Evolutionary conservation across 257 asterid species (phyloP).

Genomic region (Solanum arcanum): DNA sequence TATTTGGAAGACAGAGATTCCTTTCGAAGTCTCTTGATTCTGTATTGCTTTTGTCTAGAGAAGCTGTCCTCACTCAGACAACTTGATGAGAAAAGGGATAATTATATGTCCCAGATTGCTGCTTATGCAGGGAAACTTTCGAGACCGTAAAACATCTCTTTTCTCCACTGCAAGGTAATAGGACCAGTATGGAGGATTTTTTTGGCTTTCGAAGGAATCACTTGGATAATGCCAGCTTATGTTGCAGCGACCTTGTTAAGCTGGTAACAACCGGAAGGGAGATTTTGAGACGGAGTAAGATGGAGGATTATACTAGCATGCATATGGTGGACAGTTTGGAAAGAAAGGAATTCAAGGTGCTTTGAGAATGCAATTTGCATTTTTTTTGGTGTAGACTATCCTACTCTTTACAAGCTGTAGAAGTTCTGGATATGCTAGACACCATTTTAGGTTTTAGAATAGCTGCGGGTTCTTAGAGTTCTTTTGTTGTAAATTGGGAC

Average conservation of each 20-base stretch:
- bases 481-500: not conserved
- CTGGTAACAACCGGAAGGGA: not conserved
- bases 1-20: not conserved
- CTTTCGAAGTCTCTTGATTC: not conserved
- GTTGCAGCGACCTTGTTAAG: not conserved
- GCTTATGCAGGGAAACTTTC: not conserved
- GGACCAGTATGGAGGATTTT: not conserved
- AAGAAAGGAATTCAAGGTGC: not conserved
- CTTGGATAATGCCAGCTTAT: not conserved
- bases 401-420: not conserved
- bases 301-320: not conserved
- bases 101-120: not conserved
- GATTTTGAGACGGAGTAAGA: not conserved
- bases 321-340: not conserved
- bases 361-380: not conserved
- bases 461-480: not conserved
- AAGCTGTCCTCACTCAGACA: not conserved
- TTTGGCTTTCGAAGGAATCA: not conserved
- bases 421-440: not conserved
- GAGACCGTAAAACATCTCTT: not conserved
- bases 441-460: not conserved
- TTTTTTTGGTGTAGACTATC: not conserved
- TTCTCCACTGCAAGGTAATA: not conserved
- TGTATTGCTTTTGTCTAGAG: not conserved
- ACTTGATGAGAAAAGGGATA: not conserved